These are phyloP conservation scores for Spiromastix sp. DNA, from an alignment of 2,329 filamentous ascomycete species.

Conservation along the genomic window DNA sequence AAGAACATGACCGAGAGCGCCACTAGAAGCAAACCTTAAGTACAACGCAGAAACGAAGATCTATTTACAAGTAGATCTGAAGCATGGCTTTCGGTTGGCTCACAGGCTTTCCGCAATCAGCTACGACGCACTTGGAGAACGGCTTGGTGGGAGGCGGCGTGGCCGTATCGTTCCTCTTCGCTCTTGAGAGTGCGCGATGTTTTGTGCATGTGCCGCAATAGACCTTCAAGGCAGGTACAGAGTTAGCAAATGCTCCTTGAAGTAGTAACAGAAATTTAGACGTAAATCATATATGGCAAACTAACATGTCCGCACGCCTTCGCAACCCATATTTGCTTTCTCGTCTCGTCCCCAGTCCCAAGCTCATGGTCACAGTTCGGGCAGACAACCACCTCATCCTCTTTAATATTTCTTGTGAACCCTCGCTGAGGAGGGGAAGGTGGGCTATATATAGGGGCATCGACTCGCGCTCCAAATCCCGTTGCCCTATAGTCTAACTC, in stretches of 20 bases:
- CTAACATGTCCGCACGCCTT: constrained; percentile 87
- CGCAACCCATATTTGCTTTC: constrained; percentile 84
- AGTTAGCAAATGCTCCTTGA: constrained; percentile 1
- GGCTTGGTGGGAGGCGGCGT: constrained; percentile 21
- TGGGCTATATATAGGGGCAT: constrained; percentile 42
- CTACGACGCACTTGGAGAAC: constrained; percentile 35
- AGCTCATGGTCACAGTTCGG: constrained; percentile 80
- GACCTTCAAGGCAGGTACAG: constrained; percentile 23
- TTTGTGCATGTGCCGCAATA: constrained; percentile 39
- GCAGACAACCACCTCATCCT: constrained; percentile 67
- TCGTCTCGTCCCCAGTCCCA: constrained; percentile 55
- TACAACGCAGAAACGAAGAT: too few species aligned
- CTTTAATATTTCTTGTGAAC: constrained; percentile 66
- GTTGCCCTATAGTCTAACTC: constrained; percentile 30
- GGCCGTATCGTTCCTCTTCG: constrained; percentile 19
- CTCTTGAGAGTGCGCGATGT: constrained; percentile 27
- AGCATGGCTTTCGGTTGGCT: constrained; percentile 32
- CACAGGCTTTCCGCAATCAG: constrained; percentile 30
- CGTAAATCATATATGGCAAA: constrained; percentile 12
- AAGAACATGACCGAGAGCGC: too few species aligned
- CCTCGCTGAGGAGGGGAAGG: constrained; percentile 59
- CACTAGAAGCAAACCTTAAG: too few species aligned
- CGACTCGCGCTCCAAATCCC: constrained; percentile 29
- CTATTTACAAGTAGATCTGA: constrained; percentile 39
- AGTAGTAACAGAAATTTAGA: too few species aligned